Conservation (phyloP, 352 stramenopile genomes). For the Saprolegnia parasitica region DNA sequence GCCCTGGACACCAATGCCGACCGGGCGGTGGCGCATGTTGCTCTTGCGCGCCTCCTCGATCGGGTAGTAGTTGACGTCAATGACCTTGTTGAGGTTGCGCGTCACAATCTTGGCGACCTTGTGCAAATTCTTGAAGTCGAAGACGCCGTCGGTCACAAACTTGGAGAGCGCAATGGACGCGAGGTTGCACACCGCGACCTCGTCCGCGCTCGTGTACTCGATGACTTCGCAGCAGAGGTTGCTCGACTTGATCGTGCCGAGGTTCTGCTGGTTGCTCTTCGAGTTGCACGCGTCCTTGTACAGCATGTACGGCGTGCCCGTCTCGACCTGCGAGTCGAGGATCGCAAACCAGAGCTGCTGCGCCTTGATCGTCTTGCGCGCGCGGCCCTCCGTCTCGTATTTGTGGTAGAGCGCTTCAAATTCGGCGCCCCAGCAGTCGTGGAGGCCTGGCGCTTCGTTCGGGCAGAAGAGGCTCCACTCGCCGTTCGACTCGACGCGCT, state of each 20-base stretch:
- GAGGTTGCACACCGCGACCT: slow-evolving; percentile 99
- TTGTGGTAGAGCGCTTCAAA: slow-evolving; percentile 95
- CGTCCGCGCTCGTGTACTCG: slow-evolving; percentile 96
- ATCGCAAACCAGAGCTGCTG: slow-evolving; percentile 99
- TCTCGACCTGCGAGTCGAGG: slow-evolving; percentile 98
- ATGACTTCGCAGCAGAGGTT: slow-evolving; percentile 99
- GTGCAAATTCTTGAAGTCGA: slow-evolving; percentile 96
- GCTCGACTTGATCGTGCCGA: slow-evolving; percentile 98
- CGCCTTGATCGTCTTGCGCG: slow-evolving; percentile 94
- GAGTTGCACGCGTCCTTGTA: slow-evolving; percentile 99
- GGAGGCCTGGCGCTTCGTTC: slow-evolving; percentile 95
- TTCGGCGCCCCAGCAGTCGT: slow-evolving; percentile 91
- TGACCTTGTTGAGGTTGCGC: slow-evolving; percentile 98
- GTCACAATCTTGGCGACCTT: slow-evolving; percentile 95
- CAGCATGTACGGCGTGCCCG: slow-evolving; percentile 99
- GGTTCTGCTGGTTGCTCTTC: slow-evolving; percentile 99
- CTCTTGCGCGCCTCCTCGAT: slow-evolving; percentile 82
- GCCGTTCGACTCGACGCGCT: slow-evolving; percentile 95
- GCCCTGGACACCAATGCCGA: slow-evolving; percentile 98
- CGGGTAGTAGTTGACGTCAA: slow-evolving; percentile 99
- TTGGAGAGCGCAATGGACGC: slow-evolving; percentile 96
- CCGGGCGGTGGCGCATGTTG: slow-evolving; percentile 97
- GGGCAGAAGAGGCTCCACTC: slow-evolving; percentile 98
- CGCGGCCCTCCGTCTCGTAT: slow-evolving; percentile 95
- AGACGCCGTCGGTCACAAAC: slow-evolving; percentile 88